Conservation (phyloP, 2,329 filamentous ascomycete species). For the Lachnellula willkommii region DNA sequence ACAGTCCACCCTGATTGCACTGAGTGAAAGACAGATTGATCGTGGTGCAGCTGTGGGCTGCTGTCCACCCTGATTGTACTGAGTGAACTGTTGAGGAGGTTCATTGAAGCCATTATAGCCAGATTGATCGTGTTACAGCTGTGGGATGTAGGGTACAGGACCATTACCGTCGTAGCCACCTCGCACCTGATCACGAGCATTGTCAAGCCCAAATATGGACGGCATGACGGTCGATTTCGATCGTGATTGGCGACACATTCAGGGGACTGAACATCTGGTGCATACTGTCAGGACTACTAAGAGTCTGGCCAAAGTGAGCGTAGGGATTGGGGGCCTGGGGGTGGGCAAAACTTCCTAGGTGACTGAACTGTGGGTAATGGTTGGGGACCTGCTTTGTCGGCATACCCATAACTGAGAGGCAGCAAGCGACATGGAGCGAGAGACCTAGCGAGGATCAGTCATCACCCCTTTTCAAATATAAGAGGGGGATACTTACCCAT, state of each 20-base stretch:
- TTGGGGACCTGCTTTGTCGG: not conserved
- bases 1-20: too few species aligned
- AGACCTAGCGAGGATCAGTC: not conserved
- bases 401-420: not conserved
- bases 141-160: not conserved
- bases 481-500: not conserved
- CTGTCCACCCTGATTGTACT: not conserved
- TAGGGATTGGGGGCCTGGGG: not conserved
- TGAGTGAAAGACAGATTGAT: too few species aligned
- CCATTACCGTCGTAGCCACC: not conserved
- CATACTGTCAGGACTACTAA: not conserved
- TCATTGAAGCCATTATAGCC: not conserved
- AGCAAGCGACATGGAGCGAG: not conserved
- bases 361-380: not conserved
- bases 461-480: slow-evolving; percentile 14
- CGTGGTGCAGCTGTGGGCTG: too few species aligned
- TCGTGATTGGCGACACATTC: not conserved
- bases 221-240: not conserved
- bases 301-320: not conserved
- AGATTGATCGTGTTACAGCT: not conserved
- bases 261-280: not conserved
- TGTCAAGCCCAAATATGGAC: not conserved
- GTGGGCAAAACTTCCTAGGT: not conserved
- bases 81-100: too few species aligned
- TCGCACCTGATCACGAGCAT: not conserved